Evolutionary conservation across 148 eudicot genomes (phyloP), one percentile per base, ranked within the genome.

Genomic region (Bassia scoparia): DNA sequence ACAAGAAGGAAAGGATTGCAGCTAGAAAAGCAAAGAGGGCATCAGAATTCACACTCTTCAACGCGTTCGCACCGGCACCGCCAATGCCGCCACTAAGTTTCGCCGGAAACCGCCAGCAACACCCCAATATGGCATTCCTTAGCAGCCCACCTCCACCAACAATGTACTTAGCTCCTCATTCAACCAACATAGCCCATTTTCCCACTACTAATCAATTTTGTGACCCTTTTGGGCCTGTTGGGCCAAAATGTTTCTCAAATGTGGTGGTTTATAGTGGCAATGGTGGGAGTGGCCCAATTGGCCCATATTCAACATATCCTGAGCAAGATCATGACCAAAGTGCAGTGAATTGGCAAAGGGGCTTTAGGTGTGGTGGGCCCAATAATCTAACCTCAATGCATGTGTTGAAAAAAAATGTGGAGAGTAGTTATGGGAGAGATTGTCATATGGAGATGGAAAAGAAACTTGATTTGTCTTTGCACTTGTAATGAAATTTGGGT

Each of bases 1-100:
- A 95, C 86, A 91, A 92, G 78, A 95, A 88, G 69, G 98, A 95
- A 62, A 78, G 98, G 66, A 82, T 81, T 26, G 93, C 92, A 24
- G 96, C 93, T 0, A 82, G 93, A 73, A 87, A 82, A 74, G 85
- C 83, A 65, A 80, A 80, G 34, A 72, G 83, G 29, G 80, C 77
- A 30, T 70, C 82, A 3, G 72, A 80, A 64, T 75, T 71, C 37
- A 65, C 79, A 48, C 73, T 80, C 23, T 46, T 75, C 59, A 80
- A 68, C 27, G 69, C 76, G 20, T 72, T 71, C 26, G 38, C 83
- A n/a, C 29, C 81, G 59, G 55, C 77, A 0, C 77, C 79, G 5
- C 72, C 81, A 3, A 56, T 81, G 26, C 72, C 83, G 15, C 81
- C 85, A 8, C 67, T 83, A 18, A n/a, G 83, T 14, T 80, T 84